Base-by-base conservation (phyloP, 75 land plant species). In the Larix kaempferi region DNA sequence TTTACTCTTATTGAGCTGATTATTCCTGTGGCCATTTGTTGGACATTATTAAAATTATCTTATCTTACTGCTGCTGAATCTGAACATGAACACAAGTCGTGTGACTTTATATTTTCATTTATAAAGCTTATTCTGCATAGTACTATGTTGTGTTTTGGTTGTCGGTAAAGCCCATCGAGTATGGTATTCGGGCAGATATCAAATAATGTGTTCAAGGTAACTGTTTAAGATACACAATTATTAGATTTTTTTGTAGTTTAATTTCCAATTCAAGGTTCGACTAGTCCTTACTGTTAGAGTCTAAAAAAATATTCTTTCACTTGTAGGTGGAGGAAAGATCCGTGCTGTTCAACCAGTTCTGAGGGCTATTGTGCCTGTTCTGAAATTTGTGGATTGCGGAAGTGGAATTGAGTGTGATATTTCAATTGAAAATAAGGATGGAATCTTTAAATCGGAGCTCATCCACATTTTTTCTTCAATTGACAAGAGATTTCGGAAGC, bases 401-500 rank as follows among this genome's bases (percentile, higher is more conserved):
- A 88, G 88, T 57, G 78, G 84, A 74, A 84, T 94, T 66, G 96
- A 94, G 77, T 89, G 92, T 88, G 96, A 94, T 79, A 67, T 94
- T 56, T 94, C 96, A 14, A 86, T 92, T 52, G 96, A 92, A 66
- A 94, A 94, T 77, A 86, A 77, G 59, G 92, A 92, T 86, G 96
- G 94, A 25, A 82, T 94, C 27, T 23, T 67, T 25, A 91, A 87
- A 83, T 94, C 96, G 11, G 76, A 80, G 57, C 80, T 92, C 29
- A 41, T 92, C 6, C 73, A 77, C 54, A 54, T 88, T 35, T 77
- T 94, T 58, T 77, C 88, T 29, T 57, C 82, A 26, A 94, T 94
- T 79, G 96, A 94, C 82, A 81, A 87, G 52, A 88, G 96, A 62
- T 89, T 94, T 83, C 87, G 74, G 39, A 82, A 86, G 72, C 80